phyloP scores from a whole-genome alignment of 495 filamentous ascomycete species.

The Penicillium roqueforti region DNA sequence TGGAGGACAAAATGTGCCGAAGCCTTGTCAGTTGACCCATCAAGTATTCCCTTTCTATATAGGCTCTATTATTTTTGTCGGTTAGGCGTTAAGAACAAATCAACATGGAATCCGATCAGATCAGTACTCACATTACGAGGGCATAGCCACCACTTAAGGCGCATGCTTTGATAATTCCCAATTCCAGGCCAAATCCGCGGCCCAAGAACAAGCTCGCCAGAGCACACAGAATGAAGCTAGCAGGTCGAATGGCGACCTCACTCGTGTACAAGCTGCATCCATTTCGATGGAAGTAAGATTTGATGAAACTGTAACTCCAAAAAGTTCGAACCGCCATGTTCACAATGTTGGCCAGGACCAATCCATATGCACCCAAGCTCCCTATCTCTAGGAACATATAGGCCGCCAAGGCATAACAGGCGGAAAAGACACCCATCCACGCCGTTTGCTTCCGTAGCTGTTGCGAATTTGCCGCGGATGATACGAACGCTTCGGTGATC shows the following conservation, averaged over 20 bases:
- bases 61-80: conserved; percentile 39
- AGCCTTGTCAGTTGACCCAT: conserved; percentile 43
- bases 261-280: conserved; percentile 27
- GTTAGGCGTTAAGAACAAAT: conserved; percentile 9
- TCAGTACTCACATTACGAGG: conserved; percentile 54
- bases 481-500: conserved; percentile 86
- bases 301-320: conserved; percentile 75
- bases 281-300: conserved; percentile 50
- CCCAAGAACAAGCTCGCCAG: conserved; percentile 31
- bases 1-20: conserved; percentile 22
- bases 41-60: conserved; percentile 58
- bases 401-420: conserved; percentile 65
- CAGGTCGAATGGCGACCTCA: conserved; percentile 26
- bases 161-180: conserved; percentile 49
- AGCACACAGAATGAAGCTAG: conserved; percentile 32
- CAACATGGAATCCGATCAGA: neutral
- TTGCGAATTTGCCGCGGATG: conserved; percentile 66
- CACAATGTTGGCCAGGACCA: conserved; percentile 79
- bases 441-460: conserved; percentile 70
- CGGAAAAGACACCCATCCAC: conserved; percentile 78
- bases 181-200: conserved; percentile 14
- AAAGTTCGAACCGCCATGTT: conserved; percentile 80
- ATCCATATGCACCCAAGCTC: conserved; percentile 65
- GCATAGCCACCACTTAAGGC: conserved; percentile 51
- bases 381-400: conserved; percentile 64